Conservation (phyloP, 2,329 filamentous ascomycete species). For the Ophiostoma ips region DNA sequence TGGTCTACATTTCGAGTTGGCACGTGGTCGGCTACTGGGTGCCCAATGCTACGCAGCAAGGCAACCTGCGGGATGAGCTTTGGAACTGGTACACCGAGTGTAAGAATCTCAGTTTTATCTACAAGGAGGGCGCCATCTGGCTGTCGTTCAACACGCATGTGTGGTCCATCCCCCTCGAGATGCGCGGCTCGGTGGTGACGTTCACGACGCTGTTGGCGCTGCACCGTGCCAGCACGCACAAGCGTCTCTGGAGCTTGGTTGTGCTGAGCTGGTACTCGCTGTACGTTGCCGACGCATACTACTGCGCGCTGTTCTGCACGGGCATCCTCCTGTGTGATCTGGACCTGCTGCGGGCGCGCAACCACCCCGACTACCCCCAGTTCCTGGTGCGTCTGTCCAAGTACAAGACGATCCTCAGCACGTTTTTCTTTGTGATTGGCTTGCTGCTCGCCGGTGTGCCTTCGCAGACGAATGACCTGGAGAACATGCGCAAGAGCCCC, state of each 20-base stretch:
- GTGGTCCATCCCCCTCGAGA: slow-evolving; percentile 52
- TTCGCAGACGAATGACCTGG: slow-evolving; percentile 31
- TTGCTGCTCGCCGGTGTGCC: slow-evolving; percentile 49
- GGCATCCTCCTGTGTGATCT: slow-evolving; percentile 51
- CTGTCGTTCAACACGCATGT: slow-evolving; percentile 44
- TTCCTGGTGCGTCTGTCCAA: slow-evolving; percentile 32
- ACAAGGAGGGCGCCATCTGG: slow-evolving; percentile 43
- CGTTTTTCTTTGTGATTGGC: slow-evolving; percentile 35
- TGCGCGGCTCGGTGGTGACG: slow-evolving; percentile 48
- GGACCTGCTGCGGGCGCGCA: slow-evolving; percentile 34
- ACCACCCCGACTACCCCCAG: slow-evolving; percentile 32
- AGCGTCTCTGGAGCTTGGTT: slow-evolving; percentile 38
- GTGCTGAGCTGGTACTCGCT: slow-evolving; percentile 50
- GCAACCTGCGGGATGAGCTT: slow-evolving; percentile 33
- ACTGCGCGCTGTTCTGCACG: slow-evolving; percentile 43
- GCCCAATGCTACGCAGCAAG: slow-evolving; percentile 24
- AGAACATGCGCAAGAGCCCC: slow-evolving; percentile 35
- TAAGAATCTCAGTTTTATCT: slow-evolving; percentile 58
- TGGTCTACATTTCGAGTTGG: slow-evolving; percentile 37
- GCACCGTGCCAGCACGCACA: slow-evolving; percentile 37
- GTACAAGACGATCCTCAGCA: slow-evolving; percentile 37
- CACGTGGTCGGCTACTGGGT: slow-evolving; percentile 37
- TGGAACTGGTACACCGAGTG: slow-evolving; percentile 38
- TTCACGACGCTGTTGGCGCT: slow-evolving; percentile 45
- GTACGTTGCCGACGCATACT: slow-evolving; percentile 52